Evolutionary conservation across 2,329 filamentous ascomycete species (phyloP).

Genomic region (Fusarium marasasianum): DNA sequence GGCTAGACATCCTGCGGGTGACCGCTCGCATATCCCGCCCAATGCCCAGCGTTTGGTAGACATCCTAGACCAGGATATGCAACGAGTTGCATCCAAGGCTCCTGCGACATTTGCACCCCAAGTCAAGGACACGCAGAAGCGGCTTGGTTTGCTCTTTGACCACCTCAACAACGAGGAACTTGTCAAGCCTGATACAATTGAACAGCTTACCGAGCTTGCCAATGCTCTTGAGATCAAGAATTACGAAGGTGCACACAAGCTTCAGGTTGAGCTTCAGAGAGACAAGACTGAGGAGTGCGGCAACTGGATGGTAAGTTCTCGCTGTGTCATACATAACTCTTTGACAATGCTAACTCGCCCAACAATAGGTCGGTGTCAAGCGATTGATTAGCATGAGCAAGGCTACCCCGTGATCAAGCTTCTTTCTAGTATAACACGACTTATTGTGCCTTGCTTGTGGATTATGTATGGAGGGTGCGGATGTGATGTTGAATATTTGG

Average conservation of each 20-base stretch:
- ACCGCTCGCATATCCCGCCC: conserved; percentile 87
- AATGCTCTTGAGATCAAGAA: conserved; percentile 74
- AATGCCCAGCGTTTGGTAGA: conserved; percentile 82
- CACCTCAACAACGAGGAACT: conserved; percentile 96
- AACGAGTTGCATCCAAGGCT: conserved; percentile 85
- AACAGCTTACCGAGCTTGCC: conserved; percentile 71
- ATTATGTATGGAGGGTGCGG: conserved; percentile 9
- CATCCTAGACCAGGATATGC: conserved; percentile 83
- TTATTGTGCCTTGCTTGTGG: conserved; percentile 31
- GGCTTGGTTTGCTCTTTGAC: conserved; percentile 92
- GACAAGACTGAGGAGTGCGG: conserved; percentile 84
- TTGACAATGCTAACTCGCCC: conserved; percentile 51
- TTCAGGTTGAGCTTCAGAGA: conserved; percentile 79
- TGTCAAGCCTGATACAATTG: conserved; percentile 80
- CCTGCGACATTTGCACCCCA: conserved; percentile 88
- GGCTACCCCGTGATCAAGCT: conserved; percentile 66
- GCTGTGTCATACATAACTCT: not conserved
- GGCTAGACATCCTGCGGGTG: conserved; percentile 80
- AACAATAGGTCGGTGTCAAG: conserved; percentile 74
- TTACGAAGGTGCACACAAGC: conserved; percentile 71
- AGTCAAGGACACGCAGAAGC: conserved; percentile 93
- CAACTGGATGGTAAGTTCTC: conserved; percentile 80
- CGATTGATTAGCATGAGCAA: conserved; percentile 82
- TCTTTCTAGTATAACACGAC: conserved; percentile 15
- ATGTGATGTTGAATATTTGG: conserved; percentile 35